These are phyloP conservation scores for Endoconidiophora laricicola DNA, from an alignment of 2,329 filamentous ascomycete species.

Conservation along the genomic window DNA sequence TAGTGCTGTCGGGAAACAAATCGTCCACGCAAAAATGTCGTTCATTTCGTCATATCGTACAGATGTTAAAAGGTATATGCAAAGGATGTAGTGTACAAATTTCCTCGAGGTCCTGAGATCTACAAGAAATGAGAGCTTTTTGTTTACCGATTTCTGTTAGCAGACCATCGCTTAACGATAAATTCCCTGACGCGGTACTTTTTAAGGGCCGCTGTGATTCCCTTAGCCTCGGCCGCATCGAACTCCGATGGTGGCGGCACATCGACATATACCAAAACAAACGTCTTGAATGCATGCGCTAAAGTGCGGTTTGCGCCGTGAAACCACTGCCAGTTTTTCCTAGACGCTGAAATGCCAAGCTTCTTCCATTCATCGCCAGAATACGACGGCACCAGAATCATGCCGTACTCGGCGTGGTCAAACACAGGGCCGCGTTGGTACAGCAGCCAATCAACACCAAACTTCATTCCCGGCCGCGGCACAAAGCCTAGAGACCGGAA, in stretches of 20 bases:
- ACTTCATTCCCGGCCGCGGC: conserved; percentile 81
- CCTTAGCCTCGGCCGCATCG: conserved; percentile 27
- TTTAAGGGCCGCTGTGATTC: conserved; percentile 47
- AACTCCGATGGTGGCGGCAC: conserved; percentile 51
- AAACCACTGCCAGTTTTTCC: conserved; percentile 60
- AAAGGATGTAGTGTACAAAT: too few species aligned
- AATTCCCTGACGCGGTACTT: conserved; percentile 68
- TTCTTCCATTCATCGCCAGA: conserved; percentile 55
- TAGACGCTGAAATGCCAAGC: conserved; percentile 31
- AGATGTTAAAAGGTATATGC: too few species aligned
- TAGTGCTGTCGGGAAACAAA: not conserved
- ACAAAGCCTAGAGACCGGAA: conserved; percentile 94
- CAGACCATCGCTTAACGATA: conserved; percentile 66
- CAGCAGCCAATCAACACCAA: conserved; percentile 84
- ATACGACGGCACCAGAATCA: conserved; percentile 73
- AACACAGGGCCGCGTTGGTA: conserved; percentile 90
- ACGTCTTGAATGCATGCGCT: conserved; percentile 73
- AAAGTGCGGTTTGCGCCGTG: conserved; percentile 83
- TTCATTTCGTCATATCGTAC: too few species aligned
- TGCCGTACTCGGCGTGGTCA: conserved; percentile 82
- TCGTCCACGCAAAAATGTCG: too few species aligned
- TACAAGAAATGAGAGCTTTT: not conserved
- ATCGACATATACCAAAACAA: conserved; percentile 84
- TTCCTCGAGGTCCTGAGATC: not conserved
- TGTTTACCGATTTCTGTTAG: conserved; percentile 48